Conservation (phyloP, 345 rosid species). For the Brassica nigra region DNA sequence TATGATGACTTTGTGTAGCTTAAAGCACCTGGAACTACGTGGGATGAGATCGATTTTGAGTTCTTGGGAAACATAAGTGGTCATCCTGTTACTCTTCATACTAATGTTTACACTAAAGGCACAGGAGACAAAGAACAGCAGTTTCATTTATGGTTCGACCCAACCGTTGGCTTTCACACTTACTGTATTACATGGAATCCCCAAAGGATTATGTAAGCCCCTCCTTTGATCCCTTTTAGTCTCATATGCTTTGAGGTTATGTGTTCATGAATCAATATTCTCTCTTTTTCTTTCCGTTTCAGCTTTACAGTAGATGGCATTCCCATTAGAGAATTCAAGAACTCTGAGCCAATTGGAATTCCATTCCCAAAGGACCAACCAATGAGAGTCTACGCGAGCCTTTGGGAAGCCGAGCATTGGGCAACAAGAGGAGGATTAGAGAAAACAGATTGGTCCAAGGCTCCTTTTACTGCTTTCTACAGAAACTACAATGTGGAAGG, state of each 20-base stretch:
- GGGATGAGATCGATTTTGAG: slow-evolving; percentile 46
- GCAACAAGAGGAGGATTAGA: slow-evolving; percentile 71
- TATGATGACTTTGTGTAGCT: slow-evolving; percentile 30
- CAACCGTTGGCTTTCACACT: slow-evolving; percentile 34
- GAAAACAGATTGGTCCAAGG: slow-evolving; percentile 62
- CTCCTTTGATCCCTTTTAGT: neutral
- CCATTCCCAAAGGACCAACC: slow-evolving; percentile 63
- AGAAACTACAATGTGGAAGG: slow-evolving; percentile 58
- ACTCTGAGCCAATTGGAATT: slow-evolving; percentile 57
- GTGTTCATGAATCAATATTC: neutral
- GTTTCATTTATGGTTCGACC: slow-evolving; percentile 41
- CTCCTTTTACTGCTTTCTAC: slow-evolving; percentile 67
- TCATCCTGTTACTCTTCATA: slow-evolving; percentile 33
- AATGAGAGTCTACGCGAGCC: slow-evolving; percentile 61
- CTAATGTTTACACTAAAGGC: slow-evolving; percentile 35
- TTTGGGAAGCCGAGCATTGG: slow-evolving; percentile 82
- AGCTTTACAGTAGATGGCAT: slow-evolving; percentile 65
- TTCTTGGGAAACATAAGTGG: slow-evolving; percentile 43
- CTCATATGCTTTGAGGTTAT: neutral
- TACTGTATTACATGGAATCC: slow-evolving; percentile 44
- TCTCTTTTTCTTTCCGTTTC: neutral
- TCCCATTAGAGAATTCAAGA: slow-evolving; percentile 76
- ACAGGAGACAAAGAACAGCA: slow-evolving; percentile 37
- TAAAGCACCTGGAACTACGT: slow-evolving; percentile 25
- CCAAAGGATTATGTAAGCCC: slow-evolving; percentile 32